Base-by-base conservation (phyloP, 345 rosid species). In the Citrus sp. region DNA sequence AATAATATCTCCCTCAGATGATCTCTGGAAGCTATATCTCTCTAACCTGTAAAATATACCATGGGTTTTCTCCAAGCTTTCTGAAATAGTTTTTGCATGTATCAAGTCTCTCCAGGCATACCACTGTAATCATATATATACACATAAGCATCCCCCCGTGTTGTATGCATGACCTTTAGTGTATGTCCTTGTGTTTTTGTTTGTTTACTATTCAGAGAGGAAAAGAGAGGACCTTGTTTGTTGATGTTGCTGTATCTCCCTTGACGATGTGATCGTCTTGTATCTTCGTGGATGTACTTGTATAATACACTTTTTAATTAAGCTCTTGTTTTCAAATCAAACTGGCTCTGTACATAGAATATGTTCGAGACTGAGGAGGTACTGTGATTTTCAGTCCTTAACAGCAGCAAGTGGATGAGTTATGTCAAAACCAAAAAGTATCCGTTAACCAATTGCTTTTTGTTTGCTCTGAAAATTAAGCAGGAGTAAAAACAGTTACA, bases 1-100 rank as follows among this genome's bases (percentile, higher is more conserved):
- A 82, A 86, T 78, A 62, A 66, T 75, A 72, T 81, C 51, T 69
- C 38, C 77, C 74, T 19, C 60, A 58, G 46, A 66, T 19, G 22
- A 18, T 4, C n/a, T 12, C 46, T 35, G 79, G 82, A 81, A 86
- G 84, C 84, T 54, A 54, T 13, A 12, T 46, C 18, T 81, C 86
- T 87, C 76, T 87, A 79, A 82, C 86, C 76, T 84, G 85, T 77
- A 82, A 16, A 49, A 60, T 77, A 84, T 77, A 38, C 0, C 51
- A 78, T 67, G 85, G 78, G 83, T 77, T 81, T 84, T 76, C 85
- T 80, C 74, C 42, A 69, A 80, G 84, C 81, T 80, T 69, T 83
- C 83, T 77, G 73, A 79, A 4, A 40, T 49, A 25, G 72, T 25
- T 42, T 13, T 69, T 80, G 46, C 72, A 32, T 72, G 27, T 38